Evolutionary conservation across 352 stramenopile species (phyloP).

Genomic region (Phytophthora aleatoria): DNA sequence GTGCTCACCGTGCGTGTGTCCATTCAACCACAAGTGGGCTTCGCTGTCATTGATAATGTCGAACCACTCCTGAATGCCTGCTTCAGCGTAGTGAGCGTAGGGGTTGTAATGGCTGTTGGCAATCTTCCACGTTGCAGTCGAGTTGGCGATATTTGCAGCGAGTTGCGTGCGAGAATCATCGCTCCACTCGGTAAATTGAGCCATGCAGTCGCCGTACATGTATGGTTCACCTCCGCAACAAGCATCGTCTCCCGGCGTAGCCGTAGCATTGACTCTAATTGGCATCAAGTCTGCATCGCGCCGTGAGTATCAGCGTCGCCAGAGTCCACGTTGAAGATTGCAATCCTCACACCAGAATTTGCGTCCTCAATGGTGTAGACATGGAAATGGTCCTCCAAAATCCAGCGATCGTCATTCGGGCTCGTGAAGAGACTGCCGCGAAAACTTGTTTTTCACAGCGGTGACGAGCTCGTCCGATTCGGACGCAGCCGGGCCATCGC

Average conservation of each 20-base stretch:
- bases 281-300: constrained; percentile 48
- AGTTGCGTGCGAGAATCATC: constrained; percentile 50
- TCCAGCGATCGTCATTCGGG: constrained; percentile 54
- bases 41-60: constrained; percentile 41
- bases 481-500: constrained; percentile 27
- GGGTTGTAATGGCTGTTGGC: constrained; percentile 69
- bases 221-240: constrained; percentile 42
- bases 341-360: constrained; percentile 44
- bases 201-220: constrained; percentile 47
- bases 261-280: constrained; percentile 47
- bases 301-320: constrained; percentile 56
- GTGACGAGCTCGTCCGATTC: constrained; percentile 31
- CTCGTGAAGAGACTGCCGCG: constrained; percentile 43
- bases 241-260: constrained; percentile 43
- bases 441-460: constrained; percentile 45
- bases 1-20: constrained; percentile 64
- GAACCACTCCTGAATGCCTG: constrained; percentile 44
- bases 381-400: constrained; percentile 59
- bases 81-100: constrained; percentile 45
- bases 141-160: constrained; percentile 42
- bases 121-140: constrained; percentile 62
- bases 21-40: constrained; percentile 45
- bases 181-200: constrained; percentile 46
- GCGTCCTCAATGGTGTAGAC: constrained; percentile 46
- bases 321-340: constrained; percentile 63